Evolutionary conservation across 148 eudicot genomes (phyloP).

Genomic region (Selenicereus undatus): DNA sequence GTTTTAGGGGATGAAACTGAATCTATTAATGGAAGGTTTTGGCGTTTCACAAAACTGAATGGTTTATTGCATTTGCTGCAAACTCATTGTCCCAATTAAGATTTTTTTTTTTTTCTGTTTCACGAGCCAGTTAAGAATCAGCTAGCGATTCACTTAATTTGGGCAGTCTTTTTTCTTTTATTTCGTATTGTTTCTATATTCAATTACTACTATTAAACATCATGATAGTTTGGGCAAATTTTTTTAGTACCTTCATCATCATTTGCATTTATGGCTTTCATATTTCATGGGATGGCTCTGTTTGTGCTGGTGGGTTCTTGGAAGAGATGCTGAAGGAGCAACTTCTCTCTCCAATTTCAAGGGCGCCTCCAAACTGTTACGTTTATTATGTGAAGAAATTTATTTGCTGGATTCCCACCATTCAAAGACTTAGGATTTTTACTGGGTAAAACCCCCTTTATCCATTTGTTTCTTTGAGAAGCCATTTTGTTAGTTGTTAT

Average conservation of each 20-base stretch:
- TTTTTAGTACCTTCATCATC: slow-evolving; percentile 14
- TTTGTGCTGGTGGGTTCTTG: slow-evolving; percentile 19
- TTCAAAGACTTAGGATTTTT: slow-evolving; percentile 25
- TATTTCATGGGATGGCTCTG: slow-evolving; percentile 27
- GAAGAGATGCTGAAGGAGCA: slow-evolving; percentile 18
- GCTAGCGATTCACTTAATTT: slow-evolving; percentile 20
- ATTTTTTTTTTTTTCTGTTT: not conserved
- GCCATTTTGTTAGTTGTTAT: slow-evolving; percentile 12
- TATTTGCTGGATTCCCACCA: slow-evolving; percentile 7
- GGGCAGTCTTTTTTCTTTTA: slow-evolving; percentile 4
- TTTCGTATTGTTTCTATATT: not conserved
- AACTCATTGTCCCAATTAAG: slow-evolving; percentile 2
- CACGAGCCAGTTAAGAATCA: slow-evolving; percentile 1
- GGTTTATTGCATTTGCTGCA: slow-evolving; percentile 9
- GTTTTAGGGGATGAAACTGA: slow-evolving; percentile 12
- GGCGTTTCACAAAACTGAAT: slow-evolving; percentile 19
- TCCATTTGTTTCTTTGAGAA: not conserved
- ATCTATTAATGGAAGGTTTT: slow-evolving; percentile 24
- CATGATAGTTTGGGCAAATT: slow-evolving; percentile 14
- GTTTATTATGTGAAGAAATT: slow-evolving; percentile 15
- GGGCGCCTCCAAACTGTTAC: slow-evolving; percentile 8
- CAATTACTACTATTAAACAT: slow-evolving; percentile 16
- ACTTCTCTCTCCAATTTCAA: slow-evolving; percentile 12
- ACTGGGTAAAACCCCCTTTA: slow-evolving; percentile 19
- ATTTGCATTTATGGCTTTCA: slow-evolving; percentile 21